A percentile compares a stretch with the other conserved stretches of the same genome.
These are phyloP conservation scores for Fomitiporia mediterranea DNA, from an alignment of 1,284 basidiomycete genomes.

Conservation along the genomic window DNA sequence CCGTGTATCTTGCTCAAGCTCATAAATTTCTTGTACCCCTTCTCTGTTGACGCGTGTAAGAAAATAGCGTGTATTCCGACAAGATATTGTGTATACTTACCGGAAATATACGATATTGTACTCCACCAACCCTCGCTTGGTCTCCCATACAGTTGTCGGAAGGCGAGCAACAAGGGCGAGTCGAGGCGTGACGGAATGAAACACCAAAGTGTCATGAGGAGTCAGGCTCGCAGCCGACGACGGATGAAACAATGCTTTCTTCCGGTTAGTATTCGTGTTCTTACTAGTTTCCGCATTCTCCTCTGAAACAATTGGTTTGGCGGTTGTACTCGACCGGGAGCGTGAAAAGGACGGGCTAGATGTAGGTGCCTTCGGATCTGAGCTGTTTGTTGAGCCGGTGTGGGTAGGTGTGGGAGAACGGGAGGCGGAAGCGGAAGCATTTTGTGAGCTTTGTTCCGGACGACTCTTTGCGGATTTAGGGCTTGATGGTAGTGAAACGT, in stretches of 20 bases:
- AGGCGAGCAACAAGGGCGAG: constrained; percentile 81
- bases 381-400: constrained; percentile 17
- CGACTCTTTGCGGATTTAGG: constrained; percentile 2
- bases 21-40: constrained; percentile 71
- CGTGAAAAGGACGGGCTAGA: constrained; percentile 24
- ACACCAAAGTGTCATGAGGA: constrained; percentile 76
- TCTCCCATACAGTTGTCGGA: constrained; percentile 75
- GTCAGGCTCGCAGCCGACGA: constrained; percentile 51
- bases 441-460: constrained; percentile 3
- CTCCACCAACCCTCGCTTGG: constrained; percentile 79
- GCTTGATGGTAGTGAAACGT: constrained; percentile 13
- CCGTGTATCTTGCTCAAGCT: constrained; percentile 56
- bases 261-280: constrained; percentile 11
- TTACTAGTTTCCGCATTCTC: neutral
- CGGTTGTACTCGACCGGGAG: constrained; percentile 20
- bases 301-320: neutral
- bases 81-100: neutral
- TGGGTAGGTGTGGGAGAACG: constrained; percentile 17
- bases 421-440: constrained; percentile 15
- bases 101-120: constrained; percentile 88
- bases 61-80: neutral
- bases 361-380: constrained; percentile 17
- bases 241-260: constrained; percentile 28
- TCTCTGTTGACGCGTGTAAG: constrained; percentile 40
- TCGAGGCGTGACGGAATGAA: constrained; percentile 80